phyloP scores from a whole-genome alignment of 352 stramenopile species.

The Pythium vanterpoolii region DNA sequence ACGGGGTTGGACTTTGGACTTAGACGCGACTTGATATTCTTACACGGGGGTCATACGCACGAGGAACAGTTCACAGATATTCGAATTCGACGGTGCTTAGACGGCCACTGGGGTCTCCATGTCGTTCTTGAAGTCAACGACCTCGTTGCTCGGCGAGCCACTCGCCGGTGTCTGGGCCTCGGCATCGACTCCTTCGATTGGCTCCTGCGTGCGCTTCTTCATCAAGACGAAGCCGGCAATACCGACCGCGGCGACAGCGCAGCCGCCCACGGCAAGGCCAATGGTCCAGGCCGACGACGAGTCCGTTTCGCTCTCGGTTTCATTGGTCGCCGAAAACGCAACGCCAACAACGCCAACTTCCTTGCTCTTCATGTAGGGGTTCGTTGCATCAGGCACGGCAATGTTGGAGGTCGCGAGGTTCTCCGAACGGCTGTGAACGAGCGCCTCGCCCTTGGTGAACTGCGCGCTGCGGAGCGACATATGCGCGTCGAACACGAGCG shows the following conservation, averaged over 20 bases:
- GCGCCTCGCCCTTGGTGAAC: slow-evolving; percentile 19
- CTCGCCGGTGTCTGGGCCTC: slow-evolving; percentile 11
- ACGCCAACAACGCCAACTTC: slow-evolving; percentile 6
- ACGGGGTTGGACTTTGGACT: no score
- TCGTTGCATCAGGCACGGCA: slow-evolving; percentile 13
- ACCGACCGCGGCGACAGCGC: slow-evolving; percentile 38
- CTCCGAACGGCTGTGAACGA: slow-evolving; percentile 23
- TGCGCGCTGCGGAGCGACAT: slow-evolving; percentile 1
- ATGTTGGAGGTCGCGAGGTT: slow-evolving; percentile 20
- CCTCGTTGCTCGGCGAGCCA: slow-evolving; percentile 15
- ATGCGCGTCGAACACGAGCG: slow-evolving; percentile 8
- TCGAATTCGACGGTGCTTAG: slow-evolving; percentile 2
- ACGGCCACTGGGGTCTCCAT: slow-evolving; percentile 29
- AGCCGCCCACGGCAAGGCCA: slow-evolving; percentile 32
- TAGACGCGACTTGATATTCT: not conserved
- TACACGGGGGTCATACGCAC: no score
- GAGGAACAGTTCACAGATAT: no score
- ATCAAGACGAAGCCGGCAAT: slow-evolving; percentile 36
- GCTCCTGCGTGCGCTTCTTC: slow-evolving; percentile 35
- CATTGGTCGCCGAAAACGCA: slow-evolving; percentile 27
- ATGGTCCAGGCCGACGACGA: slow-evolving; percentile 20
- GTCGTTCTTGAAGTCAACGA: slow-evolving; percentile 32
- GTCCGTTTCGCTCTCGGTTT: not conserved
- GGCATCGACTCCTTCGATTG: not conserved
- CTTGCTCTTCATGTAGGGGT: slow-evolving; percentile 24